Conservation (phyloP, 1,284 basidiomycete species). For the Mycena sp. region DNA sequence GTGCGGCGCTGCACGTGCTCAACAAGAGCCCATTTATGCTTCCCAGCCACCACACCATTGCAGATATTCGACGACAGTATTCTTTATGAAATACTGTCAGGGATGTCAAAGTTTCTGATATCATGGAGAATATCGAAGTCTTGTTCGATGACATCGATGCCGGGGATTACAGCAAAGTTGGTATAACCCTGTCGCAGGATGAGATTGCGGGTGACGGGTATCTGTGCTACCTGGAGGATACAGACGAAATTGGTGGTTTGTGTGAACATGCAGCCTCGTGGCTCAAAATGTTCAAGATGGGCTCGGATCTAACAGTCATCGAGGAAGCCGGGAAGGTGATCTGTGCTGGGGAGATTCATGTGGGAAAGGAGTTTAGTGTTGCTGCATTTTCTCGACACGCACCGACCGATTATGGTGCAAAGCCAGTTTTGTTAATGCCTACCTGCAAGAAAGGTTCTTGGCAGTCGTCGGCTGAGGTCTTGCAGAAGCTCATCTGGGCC, state of each 20-base stretch:
- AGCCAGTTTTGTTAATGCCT: too few relatives aligned
- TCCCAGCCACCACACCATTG: too few relatives aligned
- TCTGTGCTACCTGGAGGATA: too few relatives aligned
- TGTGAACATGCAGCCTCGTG: not conserved
- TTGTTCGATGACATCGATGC: constrained; percentile 1
- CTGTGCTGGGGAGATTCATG: too few relatives aligned
- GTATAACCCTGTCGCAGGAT: not conserved
- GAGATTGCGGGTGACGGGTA: constrained; percentile 6
- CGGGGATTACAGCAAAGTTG: not conserved
- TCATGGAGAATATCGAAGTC: too few relatives aligned
- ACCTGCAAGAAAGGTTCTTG: too few relatives aligned
- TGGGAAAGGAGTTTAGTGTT: constrained; percentile 15
- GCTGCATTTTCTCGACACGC: constrained; percentile 7
- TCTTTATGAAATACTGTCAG: too few relatives aligned
- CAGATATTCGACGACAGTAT: too few relatives aligned
- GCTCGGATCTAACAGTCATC: not conserved
- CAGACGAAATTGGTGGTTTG: not conserved
- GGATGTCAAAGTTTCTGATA: too few relatives aligned
- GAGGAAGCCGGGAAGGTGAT: not conserved
- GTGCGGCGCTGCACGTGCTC: too few relatives aligned
- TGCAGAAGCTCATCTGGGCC: constrained; percentile 21
- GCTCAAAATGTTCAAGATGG: constrained; percentile 4
- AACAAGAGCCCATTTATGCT: too few relatives aligned
- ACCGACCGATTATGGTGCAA: constrained; percentile 4
- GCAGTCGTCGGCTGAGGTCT: too few relatives aligned